These are phyloP conservation scores for Cladophialophora carrionii DNA, from an alignment of 2,329 filamentous ascomycete genomes.

Conservation along the genomic window DNA sequence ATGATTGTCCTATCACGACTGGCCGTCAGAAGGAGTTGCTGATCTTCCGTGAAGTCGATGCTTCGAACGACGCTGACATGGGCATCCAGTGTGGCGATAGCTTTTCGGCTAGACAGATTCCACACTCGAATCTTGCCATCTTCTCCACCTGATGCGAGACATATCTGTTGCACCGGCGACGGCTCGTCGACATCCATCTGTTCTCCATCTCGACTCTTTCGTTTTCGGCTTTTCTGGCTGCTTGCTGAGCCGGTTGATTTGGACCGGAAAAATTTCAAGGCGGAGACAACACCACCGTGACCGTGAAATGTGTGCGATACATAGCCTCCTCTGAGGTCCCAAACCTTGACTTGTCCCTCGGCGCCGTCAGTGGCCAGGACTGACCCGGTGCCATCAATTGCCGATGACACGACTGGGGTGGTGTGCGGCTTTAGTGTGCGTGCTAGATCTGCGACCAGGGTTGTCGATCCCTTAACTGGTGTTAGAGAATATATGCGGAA, in stretches of 20 bases:
- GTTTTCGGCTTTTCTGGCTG: slow-evolving; percentile 36
- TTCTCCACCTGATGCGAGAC: slow-evolving; percentile 87
- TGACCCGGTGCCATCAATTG: slow-evolving; percentile 84
- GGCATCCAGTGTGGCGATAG: slow-evolving; percentile 77
- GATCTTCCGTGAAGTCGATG: slow-evolving; percentile 75
- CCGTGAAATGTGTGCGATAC: slow-evolving; percentile 94
- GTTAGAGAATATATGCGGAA: slow-evolving; percentile 87
- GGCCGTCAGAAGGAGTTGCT: slow-evolving; percentile 77
- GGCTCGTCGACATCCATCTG: slow-evolving; percentile 50
- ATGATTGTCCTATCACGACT: slow-evolving; percentile 93
- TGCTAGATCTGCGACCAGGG: slow-evolving; percentile 68
- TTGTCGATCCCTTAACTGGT: slow-evolving; percentile 58
- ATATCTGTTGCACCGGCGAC: slow-evolving; percentile 58
- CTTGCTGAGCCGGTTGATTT: slow-evolving; percentile 16
- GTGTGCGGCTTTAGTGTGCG: slow-evolving; percentile 87
- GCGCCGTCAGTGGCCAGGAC: slow-evolving; percentile 89
- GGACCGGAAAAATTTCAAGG: slow-evolving; percentile 83
- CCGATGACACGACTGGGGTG: slow-evolving; percentile 83
- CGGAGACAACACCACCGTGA: slow-evolving; percentile 87
- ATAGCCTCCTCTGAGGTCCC: slow-evolving; percentile 86
- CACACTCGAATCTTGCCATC: slow-evolving; percentile 91
- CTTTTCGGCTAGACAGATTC: slow-evolving; percentile 83
- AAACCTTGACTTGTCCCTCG: slow-evolving; percentile 92
- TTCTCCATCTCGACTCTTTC: slow-evolving; percentile 51
- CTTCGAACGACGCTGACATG: slow-evolving; percentile 94